These are phyloP conservation scores for Scleroderma citrinum DNA, from an alignment of 768 basidiomycete genomes.

Conservation along the genomic window DNA sequence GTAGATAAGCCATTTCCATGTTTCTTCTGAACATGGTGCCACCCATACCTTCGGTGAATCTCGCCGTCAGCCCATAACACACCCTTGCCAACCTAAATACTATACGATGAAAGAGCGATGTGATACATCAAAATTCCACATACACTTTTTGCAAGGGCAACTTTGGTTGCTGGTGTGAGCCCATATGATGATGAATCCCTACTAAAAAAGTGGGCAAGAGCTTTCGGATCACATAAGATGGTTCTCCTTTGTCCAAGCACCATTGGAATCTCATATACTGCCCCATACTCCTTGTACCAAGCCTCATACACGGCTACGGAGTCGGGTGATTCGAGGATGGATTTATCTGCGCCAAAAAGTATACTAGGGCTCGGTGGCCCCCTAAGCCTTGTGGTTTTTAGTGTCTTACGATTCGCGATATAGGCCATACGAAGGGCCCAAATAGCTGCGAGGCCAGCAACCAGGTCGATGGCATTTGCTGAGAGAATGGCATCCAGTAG, in stretches of 20 bases:
- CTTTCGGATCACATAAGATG: conserved; percentile 40
- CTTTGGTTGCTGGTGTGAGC: conserved; percentile 28
- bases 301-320: conserved; percentile 28
- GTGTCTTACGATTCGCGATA: background rate
- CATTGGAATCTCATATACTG: conserved; percentile 35
- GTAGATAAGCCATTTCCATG: background rate
- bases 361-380: background rate
- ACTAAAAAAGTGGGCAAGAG: conserved; percentile 43
- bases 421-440: background rate
- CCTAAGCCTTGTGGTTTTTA: background rate
- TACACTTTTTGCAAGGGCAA: conserved; percentile 32
- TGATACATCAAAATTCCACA: background rate
- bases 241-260: conserved; percentile 30
- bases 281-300: conserved; percentile 42
- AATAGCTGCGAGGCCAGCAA: background rate
- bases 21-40: background rate
- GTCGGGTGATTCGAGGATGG: background rate
- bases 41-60: background rate
- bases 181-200: conserved; percentile 44
- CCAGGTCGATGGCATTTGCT: background rate
- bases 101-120: background rate
- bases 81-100: conserved; percentile 15
- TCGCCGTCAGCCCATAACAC: background rate
- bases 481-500: conserved; percentile 2
- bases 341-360: background rate